phyloP scores from a whole-genome alignment of 768 basidiomycete species.

The Sporobolomyces roseus region DNA sequence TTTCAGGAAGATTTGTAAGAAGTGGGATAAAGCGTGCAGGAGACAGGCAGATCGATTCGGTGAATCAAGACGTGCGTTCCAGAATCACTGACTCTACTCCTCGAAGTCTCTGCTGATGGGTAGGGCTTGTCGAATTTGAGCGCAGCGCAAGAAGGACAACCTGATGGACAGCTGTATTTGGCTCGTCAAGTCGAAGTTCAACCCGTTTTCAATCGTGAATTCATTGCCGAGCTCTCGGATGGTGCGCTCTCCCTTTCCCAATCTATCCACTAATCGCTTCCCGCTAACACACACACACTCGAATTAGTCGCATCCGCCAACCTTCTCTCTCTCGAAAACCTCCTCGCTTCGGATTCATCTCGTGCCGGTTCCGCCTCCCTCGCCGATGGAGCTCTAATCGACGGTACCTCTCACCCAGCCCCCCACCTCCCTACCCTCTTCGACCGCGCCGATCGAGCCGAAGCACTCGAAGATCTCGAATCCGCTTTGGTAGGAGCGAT shows the following conservation, averaged over 20 bases:
- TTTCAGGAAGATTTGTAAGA: conserved; percentile 79
- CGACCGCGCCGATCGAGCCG: conserved; percentile 46
- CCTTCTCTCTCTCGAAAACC: conserved; percentile 65
- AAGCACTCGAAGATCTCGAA: conserved; percentile 47
- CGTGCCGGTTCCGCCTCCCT: conserved; percentile 9
- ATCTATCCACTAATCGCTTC: conserved; percentile 52
- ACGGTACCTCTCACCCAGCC: conserved; percentile 35
- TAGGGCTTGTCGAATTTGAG: too few relatives aligned
- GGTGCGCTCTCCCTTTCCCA: conserved; percentile 56
- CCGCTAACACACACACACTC: conserved; percentile 60
- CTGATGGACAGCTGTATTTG: conserved; percentile 91
- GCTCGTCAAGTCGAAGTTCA: conserved; percentile 97
- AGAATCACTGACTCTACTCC: neutral
- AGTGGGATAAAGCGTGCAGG: conserved; percentile 74
- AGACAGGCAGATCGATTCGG: conserved; percentile 39
- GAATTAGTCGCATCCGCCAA: conserved; percentile 57
- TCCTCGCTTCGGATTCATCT: conserved; percentile 61
- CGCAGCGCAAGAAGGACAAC: conserved; percentile 36
- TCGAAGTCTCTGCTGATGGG: too few relatives aligned
- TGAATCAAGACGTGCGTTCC: conserved; percentile 19
- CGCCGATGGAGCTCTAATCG: conserved; percentile 43
- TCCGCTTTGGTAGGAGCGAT: conserved; percentile 41
- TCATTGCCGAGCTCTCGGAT: conserved; percentile 91
- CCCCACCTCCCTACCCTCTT: conserved; percentile 44
- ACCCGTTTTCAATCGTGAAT: conserved; percentile 57